Conservation (phyloP, 495 filamentous ascomycete species). For the Xylaria intraflava region DNA sequence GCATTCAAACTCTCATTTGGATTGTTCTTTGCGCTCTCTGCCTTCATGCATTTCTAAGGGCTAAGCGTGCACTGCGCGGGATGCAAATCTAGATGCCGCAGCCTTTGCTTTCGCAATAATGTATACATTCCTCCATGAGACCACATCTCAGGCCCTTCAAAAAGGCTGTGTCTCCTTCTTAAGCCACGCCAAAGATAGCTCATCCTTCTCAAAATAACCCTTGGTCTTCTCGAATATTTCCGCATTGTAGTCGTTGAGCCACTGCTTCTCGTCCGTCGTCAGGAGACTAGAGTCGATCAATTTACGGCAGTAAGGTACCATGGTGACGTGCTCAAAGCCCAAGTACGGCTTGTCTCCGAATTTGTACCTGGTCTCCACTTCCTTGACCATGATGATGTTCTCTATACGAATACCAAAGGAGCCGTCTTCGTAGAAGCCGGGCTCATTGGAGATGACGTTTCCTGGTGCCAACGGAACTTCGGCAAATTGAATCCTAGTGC, state of each 20-base stretch:
- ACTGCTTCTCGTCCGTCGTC: constrained; percentile 69
- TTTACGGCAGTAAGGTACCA: constrained; percentile 89
- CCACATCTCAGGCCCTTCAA: constrained; percentile 8
- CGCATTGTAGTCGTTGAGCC: constrained; percentile 80
- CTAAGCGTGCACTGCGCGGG: neutral
- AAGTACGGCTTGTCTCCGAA: constrained; percentile 93
- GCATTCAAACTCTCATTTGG: constrained; percentile 79
- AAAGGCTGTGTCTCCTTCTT: constrained; percentile 69
- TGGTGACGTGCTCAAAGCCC: constrained; percentile 94
- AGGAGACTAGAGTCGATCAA: constrained; percentile 72
- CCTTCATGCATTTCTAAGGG: constrained; percentile 58
- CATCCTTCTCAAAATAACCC: constrained; percentile 67
- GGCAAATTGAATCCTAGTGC: constrained; percentile 81
- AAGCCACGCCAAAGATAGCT: constrained; percentile 69
- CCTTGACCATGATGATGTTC: constrained; percentile 84
- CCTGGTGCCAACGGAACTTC: constrained; percentile 87
- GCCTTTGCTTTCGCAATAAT: neutral
- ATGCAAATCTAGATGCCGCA: neutral
- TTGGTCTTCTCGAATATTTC: constrained; percentile 80
- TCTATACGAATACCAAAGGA: constrained; percentile 98
- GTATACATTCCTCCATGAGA: neutral
- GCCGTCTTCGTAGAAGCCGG: constrained; percentile 97
- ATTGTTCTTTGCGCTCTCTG: constrained; percentile 67
- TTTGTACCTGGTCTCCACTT: constrained; percentile 74
- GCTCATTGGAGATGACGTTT: constrained; percentile 92